phyloP scores from a whole-genome alignment of 345 rosid genomes.

The Atalantia buxifolia region DNA sequence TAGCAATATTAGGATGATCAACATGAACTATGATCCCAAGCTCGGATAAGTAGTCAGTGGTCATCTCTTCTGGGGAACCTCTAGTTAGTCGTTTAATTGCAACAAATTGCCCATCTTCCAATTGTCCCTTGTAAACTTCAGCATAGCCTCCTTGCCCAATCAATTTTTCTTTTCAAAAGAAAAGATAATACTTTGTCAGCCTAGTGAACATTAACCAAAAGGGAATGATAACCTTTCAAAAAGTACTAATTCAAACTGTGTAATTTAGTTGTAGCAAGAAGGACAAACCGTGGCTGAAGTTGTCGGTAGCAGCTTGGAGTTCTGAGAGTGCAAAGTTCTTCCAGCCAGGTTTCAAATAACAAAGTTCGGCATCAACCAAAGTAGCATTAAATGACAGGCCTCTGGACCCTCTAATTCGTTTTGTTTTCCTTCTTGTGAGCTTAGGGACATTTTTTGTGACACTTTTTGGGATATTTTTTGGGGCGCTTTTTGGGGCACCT shows the following conservation, averaged over 20 bases:
- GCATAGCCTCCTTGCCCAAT: constrained; percentile 97
- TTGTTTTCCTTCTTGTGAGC: constrained; percentile 65
- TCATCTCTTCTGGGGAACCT: constrained; percentile 67
- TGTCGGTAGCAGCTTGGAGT: constrained; percentile 62
- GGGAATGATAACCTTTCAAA: background rate
- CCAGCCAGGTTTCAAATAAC: constrained; percentile 68
- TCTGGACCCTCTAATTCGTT: constrained; percentile 53
- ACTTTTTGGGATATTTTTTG: background rate
- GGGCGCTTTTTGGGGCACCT: background rate
- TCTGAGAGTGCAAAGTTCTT: constrained; percentile 68
- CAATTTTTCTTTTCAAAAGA: constrained; percentile 44
- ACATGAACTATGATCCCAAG: constrained; percentile 98
- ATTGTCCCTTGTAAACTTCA: constrained; percentile 75
- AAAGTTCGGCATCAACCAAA: constrained; percentile 51
- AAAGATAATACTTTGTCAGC: constrained; percentile 1
- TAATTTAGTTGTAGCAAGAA: background rate
- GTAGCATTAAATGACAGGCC: constrained; percentile 39
- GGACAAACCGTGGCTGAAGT: constrained; percentile 64
- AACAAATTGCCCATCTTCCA: constrained; percentile 54
- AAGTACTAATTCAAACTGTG: background rate
- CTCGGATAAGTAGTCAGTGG: constrained; percentile 68
- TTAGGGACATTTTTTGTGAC: constrained; percentile 42
- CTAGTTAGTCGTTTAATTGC: constrained; percentile 71
- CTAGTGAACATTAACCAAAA: background rate
- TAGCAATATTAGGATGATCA: constrained; percentile 77